A percentile compares a stretch with the other conserved stretches of the same genome.
Conservation (phyloP, 257 asterid genomes). For the Verbascum thapsus region DNA sequence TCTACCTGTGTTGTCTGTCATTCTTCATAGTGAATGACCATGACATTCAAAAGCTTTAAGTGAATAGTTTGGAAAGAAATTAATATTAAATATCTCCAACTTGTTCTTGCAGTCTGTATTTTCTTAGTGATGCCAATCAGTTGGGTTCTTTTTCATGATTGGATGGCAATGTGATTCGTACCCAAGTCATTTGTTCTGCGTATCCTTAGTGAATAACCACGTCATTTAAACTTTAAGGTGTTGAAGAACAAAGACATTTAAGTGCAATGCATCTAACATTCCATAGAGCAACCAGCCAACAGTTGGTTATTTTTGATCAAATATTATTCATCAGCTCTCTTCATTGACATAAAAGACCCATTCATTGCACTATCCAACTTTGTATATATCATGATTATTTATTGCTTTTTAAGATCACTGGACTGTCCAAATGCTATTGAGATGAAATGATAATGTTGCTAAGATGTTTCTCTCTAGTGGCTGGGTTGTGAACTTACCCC, state of each 20-base stretch:
- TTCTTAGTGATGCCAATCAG: neutral
- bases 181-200: neutral
- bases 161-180: neutral
- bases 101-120: no score
- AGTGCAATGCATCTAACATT: neutral
- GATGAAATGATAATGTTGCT: neutral
- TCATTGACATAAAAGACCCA: no score
- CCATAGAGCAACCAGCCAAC: neutral
- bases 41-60: neutral
- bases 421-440: neutral
- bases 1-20: neutral
- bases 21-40: neutral
- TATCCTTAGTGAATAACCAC: neutral
- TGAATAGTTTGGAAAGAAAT: neutral
- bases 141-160: neutral
- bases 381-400: neutral
- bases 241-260: neutral
- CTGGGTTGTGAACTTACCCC: neutral
- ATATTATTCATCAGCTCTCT: neutral
- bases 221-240: neutral
- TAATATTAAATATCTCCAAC: neutral
- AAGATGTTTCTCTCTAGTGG: neutral
- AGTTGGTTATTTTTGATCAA: neutral
- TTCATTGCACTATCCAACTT: neutral
- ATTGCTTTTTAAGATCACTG: neutral